Evolutionary conservation across 2,329 filamentous ascomycete species (phyloP).

Genomic region (Aspergillus uvarum): DNA sequence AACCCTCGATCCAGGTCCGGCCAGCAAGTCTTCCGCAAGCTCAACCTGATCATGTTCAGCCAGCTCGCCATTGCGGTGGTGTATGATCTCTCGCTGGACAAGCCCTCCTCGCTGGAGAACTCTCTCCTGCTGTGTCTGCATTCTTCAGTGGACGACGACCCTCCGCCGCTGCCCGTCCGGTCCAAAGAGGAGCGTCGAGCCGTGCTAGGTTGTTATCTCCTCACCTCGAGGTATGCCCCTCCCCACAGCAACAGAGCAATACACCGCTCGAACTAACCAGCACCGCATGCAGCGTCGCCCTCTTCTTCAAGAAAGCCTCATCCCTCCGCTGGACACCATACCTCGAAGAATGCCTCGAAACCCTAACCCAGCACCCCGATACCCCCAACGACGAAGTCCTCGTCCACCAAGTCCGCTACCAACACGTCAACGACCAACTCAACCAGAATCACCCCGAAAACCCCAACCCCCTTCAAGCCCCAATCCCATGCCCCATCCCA

Average conservation of each 20-base stretch:
- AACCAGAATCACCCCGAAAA: not conserved
- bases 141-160: not conserved
- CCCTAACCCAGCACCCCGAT: slow-evolving; percentile 49
- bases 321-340: slow-evolving; percentile 57
- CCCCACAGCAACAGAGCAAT: not conserved
- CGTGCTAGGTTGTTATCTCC: slow-evolving; percentile 50
- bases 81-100: slow-evolving; percentile 18
- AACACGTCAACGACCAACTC: slow-evolving; percentile 14
- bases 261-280: not conserved
- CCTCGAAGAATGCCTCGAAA: slow-evolving; percentile 57
- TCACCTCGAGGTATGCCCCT: slow-evolving; percentile 38
- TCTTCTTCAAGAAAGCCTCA: slow-evolving; percentile 51
- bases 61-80: slow-evolving; percentile 9
- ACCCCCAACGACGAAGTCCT: slow-evolving; percentile 53
- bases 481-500: not conserved
- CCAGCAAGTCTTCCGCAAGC: slow-evolving; percentile 10
- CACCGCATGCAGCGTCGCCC: slow-evolving; percentile 38
- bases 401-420: slow-evolving; percentile 25
- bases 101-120: not conserved
- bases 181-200: slow-evolving; percentile 54
- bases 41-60: slow-evolving; percentile 18
- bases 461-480: not conserved
- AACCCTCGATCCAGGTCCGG: slow-evolving; percentile 1
- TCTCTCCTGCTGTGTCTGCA: not conserved
- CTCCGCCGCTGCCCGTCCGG: not conserved